Percentiles rank a stretch among this genome's conserved stretches.
Conservation (phyloP, 2,329 filamentous ascomycete genomes). For the Colletotrichum sublineola region DNA sequence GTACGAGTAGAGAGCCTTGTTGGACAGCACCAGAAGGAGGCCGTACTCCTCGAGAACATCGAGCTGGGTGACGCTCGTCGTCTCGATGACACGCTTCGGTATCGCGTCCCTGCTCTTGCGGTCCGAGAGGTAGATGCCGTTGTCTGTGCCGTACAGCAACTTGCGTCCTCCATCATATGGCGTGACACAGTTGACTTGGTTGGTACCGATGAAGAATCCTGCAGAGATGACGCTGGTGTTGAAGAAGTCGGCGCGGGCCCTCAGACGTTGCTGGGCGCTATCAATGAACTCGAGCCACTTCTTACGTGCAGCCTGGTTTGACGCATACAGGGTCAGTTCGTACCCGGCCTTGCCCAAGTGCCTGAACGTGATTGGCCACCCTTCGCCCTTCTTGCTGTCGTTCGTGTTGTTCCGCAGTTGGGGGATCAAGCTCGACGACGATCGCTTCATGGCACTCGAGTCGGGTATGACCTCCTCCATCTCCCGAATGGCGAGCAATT, state of each 20-base stretch:
- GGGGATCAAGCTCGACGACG: conserved; percentile 86
- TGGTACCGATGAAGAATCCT: conserved; percentile 73
- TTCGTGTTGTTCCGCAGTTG: conserved; percentile 61
- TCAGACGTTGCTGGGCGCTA: conserved; percentile 86
- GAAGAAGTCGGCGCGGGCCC: conserved; percentile 92
- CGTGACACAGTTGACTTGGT: conserved; percentile 93
- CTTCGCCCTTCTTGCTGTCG: conserved; percentile 75
- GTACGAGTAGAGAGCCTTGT: conserved; percentile 93
- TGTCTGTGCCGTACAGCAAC: conserved; percentile 93
- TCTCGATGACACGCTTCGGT: conserved; percentile 88
- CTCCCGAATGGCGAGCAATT: conserved; percentile 91
- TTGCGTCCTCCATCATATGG: conserved; percentile 97
- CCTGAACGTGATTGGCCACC: conserved; percentile 95
- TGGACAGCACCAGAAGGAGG: conserved; percentile 89
- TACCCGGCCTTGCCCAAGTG: conserved; percentile 97
- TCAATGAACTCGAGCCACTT: conserved; percentile 99
- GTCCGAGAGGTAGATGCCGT: conserved; percentile 92
- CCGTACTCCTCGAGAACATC: conserved; percentile 97
- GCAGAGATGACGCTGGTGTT: conserved; percentile 75
- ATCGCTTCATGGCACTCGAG: conserved; percentile 83
- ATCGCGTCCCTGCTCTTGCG: conserved; percentile 86
- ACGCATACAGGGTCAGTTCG: conserved; percentile 89
- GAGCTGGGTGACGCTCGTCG: conserved; percentile 90
- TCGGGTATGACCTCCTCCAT: conserved; percentile 96
- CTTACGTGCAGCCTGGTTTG: conserved; percentile 86